phyloP scores from a whole-genome alignment of 1,284 basidiomycete species.

The Termitomyces sp. region DNA sequence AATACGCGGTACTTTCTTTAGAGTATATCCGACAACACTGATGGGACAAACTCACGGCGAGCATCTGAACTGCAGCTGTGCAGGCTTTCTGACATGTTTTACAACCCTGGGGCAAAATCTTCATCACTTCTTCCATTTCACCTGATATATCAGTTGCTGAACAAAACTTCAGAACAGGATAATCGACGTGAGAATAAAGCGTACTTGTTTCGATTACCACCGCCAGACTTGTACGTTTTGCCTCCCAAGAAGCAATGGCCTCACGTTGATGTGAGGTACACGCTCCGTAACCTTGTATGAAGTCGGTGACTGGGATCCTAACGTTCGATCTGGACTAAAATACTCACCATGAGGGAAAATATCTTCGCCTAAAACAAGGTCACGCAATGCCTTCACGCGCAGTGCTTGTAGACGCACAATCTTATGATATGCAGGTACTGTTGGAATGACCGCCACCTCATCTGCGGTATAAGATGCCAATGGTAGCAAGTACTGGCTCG shows the following conservation, averaged over 20 bases:
- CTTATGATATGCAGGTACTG: constrained; percentile 53
- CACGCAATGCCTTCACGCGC: constrained; percentile 44
- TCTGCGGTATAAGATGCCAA: constrained; percentile 46
- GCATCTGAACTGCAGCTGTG: constrained; percentile 59
- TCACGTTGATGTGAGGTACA: constrained; percentile 44
- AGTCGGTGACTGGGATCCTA: constrained; percentile 18
- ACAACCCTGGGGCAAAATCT: constrained; percentile 36
- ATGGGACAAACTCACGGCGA: constrained; percentile 39
- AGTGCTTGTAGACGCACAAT: constrained; percentile 51
- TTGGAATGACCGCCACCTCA: constrained; percentile 49
- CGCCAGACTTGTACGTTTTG: constrained; percentile 36
- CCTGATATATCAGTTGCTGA: constrained; percentile 57
- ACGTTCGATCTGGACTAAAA: constrained; percentile 14
- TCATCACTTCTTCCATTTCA: constrained; percentile 49
- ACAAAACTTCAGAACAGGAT: neutral
- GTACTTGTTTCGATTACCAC: constrained; percentile 48
- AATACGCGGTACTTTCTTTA: neutral
- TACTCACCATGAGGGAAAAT: constrained; percentile 58
- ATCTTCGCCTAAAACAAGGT: constrained; percentile 47
- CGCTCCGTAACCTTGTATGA: constrained; percentile 49
- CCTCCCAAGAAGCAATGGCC: constrained; percentile 44
- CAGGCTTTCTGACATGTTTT: constrained; percentile 51
- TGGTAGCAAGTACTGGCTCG: constrained; percentile 54
- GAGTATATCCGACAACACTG: neutral
- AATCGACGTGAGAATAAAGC: constrained; percentile 13